Conservation (phyloP, 1,284 basidiomycete species). For the Ceratobasidium papillatum region DNA sequence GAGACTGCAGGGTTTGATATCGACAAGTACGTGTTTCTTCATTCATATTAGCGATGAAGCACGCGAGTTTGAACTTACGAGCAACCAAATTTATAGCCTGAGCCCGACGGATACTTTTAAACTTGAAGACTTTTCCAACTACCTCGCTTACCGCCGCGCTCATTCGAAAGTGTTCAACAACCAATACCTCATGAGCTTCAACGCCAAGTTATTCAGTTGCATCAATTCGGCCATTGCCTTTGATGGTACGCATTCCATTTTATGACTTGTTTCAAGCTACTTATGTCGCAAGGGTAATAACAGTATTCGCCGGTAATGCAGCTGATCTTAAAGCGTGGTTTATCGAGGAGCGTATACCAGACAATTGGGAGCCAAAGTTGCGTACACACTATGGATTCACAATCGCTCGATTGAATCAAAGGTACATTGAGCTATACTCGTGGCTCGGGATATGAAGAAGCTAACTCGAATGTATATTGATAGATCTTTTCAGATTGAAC, state of each 20-base stretch:
- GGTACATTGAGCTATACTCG: not conserved
- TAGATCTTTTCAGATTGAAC: conserved; percentile 25
- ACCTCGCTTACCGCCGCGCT: conserved; percentile 28
- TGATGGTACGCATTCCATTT: not conserved
- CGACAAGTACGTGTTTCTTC: conserved; percentile 12
- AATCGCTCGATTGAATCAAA: conserved; percentile 26
- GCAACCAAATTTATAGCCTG: not conserved
- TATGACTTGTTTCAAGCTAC: not conserved
- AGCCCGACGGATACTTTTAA: conserved; percentile 13
- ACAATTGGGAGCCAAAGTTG: conserved; percentile 36
- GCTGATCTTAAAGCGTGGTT: conserved; percentile 40
- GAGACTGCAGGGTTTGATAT: conserved; percentile 20
- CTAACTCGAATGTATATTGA: not conserved
- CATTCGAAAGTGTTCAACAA: conserved; percentile 29
- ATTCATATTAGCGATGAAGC: not conserved
- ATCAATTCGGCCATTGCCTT: conserved; percentile 23
- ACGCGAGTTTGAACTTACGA: not conserved
- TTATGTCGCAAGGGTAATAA: not conserved
- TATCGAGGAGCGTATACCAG: conserved; percentile 41
- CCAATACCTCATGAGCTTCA: conserved; percentile 20
- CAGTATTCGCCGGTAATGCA: conserved; percentile 40
- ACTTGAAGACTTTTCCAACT: conserved; percentile 25
- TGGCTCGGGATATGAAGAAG: too few relatives aligned
- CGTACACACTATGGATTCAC: conserved; percentile 39
- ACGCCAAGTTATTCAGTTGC: conserved; percentile 18